phyloP scores from a whole-genome alignment of 192 early-diverging fungal species.

The Umbelopsis isabellina region DNA sequence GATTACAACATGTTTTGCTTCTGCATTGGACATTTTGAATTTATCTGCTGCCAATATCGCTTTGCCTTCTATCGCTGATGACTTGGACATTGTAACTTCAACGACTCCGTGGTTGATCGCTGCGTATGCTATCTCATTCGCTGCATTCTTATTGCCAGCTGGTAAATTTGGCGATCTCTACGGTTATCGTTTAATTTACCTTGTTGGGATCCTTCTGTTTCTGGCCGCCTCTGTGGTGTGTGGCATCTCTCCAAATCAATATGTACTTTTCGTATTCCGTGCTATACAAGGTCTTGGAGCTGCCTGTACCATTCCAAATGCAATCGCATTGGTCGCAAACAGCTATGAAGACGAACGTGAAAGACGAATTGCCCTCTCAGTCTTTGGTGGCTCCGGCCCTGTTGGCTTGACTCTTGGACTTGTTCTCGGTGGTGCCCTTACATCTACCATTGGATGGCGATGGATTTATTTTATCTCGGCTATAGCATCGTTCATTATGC shows the following conservation, averaged over 20 bases:
- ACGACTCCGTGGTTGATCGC: conserved; percentile 38
- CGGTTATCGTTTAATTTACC: conserved; percentile 32
- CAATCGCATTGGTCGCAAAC: conserved; percentile 40
- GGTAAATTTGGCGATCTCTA: conserved; percentile 41
- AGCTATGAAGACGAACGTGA: not conserved
- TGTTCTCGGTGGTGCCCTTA: conserved; percentile 42
- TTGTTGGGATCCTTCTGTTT: conserved; percentile 38
- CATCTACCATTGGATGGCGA: conserved; percentile 44
- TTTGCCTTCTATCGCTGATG: too few relatives aligned
- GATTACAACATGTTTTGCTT: too few relatives aligned
- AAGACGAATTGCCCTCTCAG: not conserved
- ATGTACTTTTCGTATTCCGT: conserved; percentile 37
- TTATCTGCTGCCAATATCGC: too few relatives aligned
- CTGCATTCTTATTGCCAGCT: conserved; percentile 32
- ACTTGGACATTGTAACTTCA: conserved; percentile 7
- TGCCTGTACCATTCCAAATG: conserved; percentile 35
- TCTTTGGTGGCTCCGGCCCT: not conserved
- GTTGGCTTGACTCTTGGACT: conserved; percentile 25
- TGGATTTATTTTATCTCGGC: conserved; percentile 48
- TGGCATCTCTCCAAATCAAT: conserved; percentile 30
- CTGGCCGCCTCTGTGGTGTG: conserved; percentile 28
- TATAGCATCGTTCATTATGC: conserved; percentile 37
- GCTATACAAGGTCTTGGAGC: conserved; percentile 43
- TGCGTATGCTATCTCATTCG: conserved; percentile 41
- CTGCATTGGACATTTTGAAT: too few relatives aligned